phyloP scores from a whole-genome alignment of 345 rosid genomes.

The Laguncularia racemosa region DNA sequence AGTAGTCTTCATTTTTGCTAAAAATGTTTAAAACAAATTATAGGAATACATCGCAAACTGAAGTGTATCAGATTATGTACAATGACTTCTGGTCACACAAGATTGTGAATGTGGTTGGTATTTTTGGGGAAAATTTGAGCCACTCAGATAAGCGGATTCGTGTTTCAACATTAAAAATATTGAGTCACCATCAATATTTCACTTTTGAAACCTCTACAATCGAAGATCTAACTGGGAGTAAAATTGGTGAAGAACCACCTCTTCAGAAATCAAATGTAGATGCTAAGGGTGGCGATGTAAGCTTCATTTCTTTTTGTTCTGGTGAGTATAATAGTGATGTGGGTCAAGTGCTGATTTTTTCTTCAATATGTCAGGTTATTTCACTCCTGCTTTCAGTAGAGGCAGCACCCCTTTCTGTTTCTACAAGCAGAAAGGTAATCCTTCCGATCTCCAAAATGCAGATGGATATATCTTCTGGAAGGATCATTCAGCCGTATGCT shows the following conservation, averaged over 20 bases:
- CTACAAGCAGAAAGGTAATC: conserved; percentile 56
- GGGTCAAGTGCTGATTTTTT: not conserved
- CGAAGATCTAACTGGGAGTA: conserved; percentile 40
- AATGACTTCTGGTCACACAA: conserved; percentile 40
- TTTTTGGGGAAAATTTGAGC: conserved; percentile 61
- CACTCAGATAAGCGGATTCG: conserved; percentile 66
- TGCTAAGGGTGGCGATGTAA: conserved; percentile 38
- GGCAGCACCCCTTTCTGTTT: conserved; percentile 51
- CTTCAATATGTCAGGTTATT: conserved; percentile 52
- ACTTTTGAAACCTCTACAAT: conserved; percentile 21
- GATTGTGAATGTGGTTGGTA: conserved; percentile 31
- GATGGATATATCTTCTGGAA: conserved; percentile 54
- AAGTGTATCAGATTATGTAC: conserved; percentile 13
- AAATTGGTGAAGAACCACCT: conserved; percentile 33
- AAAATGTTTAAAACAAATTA: conserved; percentile 10
- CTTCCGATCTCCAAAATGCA: conserved; percentile 53
- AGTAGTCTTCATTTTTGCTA: conserved; percentile 7
- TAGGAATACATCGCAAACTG: conserved; percentile 38
- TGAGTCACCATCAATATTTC: conserved; percentile 56
- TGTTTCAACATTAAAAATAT: conserved; percentile 59
- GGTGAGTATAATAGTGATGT: conserved; percentile 3
- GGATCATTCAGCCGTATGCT: conserved; percentile 45
- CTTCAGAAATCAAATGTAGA: conserved; percentile 13
- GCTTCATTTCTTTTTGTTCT: conserved; percentile 13
- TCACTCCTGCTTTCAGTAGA: conserved; percentile 55